Percentiles rank a stretch among this genome's conserved stretches.
phyloP scores from a whole-genome alignment of 1,284 basidiomycete species.

The Erythrobasidium hasegawianum region DNA sequence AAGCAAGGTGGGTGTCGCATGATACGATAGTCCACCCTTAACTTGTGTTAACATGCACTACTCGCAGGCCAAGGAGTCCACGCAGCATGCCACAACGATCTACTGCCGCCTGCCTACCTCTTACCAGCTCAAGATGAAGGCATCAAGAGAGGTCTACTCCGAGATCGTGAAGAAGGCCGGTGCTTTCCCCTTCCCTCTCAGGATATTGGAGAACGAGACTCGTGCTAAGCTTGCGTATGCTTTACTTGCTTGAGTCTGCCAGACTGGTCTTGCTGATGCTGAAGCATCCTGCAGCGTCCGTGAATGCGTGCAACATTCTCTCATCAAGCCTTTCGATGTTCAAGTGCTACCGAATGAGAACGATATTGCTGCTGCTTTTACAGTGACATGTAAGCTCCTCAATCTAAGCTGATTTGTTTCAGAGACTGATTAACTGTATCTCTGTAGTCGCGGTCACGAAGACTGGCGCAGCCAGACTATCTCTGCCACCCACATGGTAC shows the following conservation, averaged over 20 bases:
- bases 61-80: constrained; percentile 37
- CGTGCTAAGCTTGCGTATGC: constrained; percentile 70
- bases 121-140: constrained; percentile 97
- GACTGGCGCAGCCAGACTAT: constrained; percentile 45
- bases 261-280: background rate
- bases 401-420: constrained; percentile 37
- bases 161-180: constrained; percentile 98
- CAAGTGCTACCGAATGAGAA: constrained; percentile 35
- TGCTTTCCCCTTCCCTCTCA: constrained; percentile 95
- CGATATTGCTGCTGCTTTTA: constrained; percentile 11
- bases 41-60: background rate
- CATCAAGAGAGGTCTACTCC: constrained; percentile 86
- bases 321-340: constrained; percentile 86
- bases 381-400: constrained; percentile 29
- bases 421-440: constrained; percentile 11
- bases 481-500: constrained; percentile 76
- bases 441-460: constrained; percentile 44
- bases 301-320: constrained; percentile 88
- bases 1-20: constrained; percentile 55
- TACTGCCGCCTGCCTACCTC: constrained; percentile 66
- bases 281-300: constrained; percentile 59
- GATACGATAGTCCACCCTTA: constrained; percentile 7
- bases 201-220: constrained; percentile 90
- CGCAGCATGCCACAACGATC: constrained; percentile 34
- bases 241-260: background rate